Conservation (phyloP, 805 yeast genomes). For the Clavispora carvajalis region DNA sequence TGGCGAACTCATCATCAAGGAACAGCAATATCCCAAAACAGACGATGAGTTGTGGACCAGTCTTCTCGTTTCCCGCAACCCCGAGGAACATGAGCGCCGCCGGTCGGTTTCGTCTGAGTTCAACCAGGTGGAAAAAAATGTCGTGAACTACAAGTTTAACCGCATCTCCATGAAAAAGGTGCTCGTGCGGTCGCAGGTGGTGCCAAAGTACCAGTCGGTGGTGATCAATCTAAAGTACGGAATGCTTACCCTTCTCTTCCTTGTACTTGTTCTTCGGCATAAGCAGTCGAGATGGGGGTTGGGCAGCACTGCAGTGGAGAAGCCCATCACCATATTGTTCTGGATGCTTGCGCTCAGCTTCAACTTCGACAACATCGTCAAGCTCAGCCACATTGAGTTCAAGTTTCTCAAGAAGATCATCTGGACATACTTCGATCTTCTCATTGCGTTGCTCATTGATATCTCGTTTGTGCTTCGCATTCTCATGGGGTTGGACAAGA, state of each 20-base stretch:
- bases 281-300: constrained; percentile 5
- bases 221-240: constrained; percentile 33
- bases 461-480: constrained; percentile 23
- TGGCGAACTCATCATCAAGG: constrained; percentile 42
- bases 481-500: constrained; percentile 10
- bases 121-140: constrained; percentile 12
- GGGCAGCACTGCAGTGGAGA: constrained; percentile 3
- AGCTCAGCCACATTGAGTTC: constrained; percentile 40
- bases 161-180: constrained; percentile 28
- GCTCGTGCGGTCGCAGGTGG: constrained; percentile 26
- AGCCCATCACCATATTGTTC: constrained; percentile 30
- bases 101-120: neutral
- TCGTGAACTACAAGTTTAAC: constrained; percentile 28
- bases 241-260: constrained; percentile 26
- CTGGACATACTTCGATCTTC: constrained; percentile 50
- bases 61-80: neutral
- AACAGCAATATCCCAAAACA: constrained; percentile 21
- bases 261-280: constrained; percentile 24
- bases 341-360: constrained; percentile 43
- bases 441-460: constrained; percentile 36
- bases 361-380: constrained; percentile 42
- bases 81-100: neutral
- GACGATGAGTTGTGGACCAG: constrained; percentile 9
- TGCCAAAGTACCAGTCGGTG: constrained; percentile 39
- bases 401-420: constrained; percentile 42